Evolutionary conservation across 495 filamentous ascomycete genomes (phyloP), one percentile per base, ranked within the genome.

Genomic region (Letharia columbiana): DNA sequence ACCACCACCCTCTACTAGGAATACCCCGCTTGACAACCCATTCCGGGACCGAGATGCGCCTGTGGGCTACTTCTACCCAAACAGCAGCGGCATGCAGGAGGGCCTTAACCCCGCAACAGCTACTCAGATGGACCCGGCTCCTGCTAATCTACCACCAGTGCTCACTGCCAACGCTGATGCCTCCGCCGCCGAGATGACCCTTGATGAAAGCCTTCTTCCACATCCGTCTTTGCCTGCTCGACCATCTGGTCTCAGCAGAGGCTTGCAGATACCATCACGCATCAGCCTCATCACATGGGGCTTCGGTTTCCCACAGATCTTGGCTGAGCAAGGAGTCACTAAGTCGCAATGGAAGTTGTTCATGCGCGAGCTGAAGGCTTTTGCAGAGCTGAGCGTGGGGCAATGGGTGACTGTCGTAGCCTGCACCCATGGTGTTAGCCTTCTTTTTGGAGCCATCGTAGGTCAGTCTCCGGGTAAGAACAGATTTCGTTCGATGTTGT

Each of bases 191-290:
- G 17, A 18, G 3, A 9, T 18, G 28, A 11, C 35, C 23, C 20
- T 37, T 7, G 60, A 62, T 12, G 11, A 49, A 15, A 35, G 42
- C 28, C 8, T 37, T 23, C 18, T 2, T 4, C 6, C 63, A 10
- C 42, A 7, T 35, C 59, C 59, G 33, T 7, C 62, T 11, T 18
- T 12, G 8, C 42, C 3, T 37, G 2, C 54, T 1, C 39, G 49
- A 41, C 42, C 62, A 7, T 11, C 44, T 18, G 40, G 17, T 57
- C 61, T 67, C 56, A 42, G 3, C 18, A 49, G 61, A 37, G 66
- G 66, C 6, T 23, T 67, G n/a, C 66, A 67, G 50, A 60, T 67
- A 40, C 66, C 61, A 18, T 58, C 61, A 40, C 66, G 66, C 33
- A 23, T 60, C 8, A 50, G 61, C 41, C 20, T 10, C 17, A 61